Conservation (phyloP, 768 basidiomycete genomes). For the Lanmaoa rubissima region DNA sequence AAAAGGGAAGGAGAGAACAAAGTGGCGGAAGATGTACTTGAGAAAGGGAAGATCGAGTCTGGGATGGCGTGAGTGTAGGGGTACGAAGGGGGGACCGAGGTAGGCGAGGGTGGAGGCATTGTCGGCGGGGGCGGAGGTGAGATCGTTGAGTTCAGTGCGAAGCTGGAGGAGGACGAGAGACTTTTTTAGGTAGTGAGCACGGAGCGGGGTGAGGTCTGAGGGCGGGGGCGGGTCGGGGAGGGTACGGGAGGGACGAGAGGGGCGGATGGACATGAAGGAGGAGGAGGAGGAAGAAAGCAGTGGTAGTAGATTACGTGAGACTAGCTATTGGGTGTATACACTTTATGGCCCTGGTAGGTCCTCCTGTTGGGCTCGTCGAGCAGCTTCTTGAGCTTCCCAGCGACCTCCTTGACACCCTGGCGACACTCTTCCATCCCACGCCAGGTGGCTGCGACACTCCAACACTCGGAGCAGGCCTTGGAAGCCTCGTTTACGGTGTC, state of each 20-base stretch:
- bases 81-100: conserved; percentile 85
- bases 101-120: conserved; percentile 71
- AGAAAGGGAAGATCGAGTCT: conserved; percentile 81
- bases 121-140: conserved; percentile 44
- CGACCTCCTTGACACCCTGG: conserved; percentile 59
- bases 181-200: conserved; percentile 99
- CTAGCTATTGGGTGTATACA: conserved; percentile 30
- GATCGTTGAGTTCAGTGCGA: conserved; percentile 66
- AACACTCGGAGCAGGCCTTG: conserved; percentile 72
- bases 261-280: neutral
- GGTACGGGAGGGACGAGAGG: conserved; percentile 10
- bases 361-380: conserved; percentile 36
- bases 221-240: neutral
- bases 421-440: conserved; percentile 61
- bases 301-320: conserved; percentile 13
- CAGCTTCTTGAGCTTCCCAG: conserved; percentile 54
- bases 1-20: conserved; percentile 94
- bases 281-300: neutral
- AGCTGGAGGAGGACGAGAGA: conserved; percentile 87
- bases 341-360: conserved; percentile 33
- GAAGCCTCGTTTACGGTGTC: conserved; percentile 68
- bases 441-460: conserved; percentile 71
- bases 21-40: conserved; percentile 87
- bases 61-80: conserved; percentile 57
- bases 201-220: conserved; percentile 67